Evolutionary conservation across 495 filamentous ascomycete species (phyloP).

Genomic region (Aspergillus heteromorphus): DNA sequence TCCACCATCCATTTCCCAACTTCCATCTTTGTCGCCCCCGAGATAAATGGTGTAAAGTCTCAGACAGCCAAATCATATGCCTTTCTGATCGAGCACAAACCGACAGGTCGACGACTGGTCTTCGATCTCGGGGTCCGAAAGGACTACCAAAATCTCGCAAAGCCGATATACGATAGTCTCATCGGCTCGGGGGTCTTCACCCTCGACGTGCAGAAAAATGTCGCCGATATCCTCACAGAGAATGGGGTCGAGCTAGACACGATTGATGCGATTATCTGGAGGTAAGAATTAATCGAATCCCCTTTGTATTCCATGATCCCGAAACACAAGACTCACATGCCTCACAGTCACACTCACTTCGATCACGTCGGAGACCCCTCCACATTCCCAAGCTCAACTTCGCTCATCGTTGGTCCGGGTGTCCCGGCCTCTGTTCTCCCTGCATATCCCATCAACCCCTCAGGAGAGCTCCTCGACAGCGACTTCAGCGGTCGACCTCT

Average conservation of each 20-base stretch:
- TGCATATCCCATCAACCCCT: background rate
- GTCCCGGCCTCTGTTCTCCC: background rate
- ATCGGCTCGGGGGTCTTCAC: background rate
- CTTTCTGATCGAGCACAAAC: background rate
- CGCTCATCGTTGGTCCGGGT: background rate
- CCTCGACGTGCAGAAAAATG: background rate
- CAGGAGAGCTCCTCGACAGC: background rate
- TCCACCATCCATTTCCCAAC: background rate
- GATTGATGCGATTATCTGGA: background rate
- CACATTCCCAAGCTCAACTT: background rate
- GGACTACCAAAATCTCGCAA: background rate
- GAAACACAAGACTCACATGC: background rate
- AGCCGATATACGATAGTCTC: background rate
- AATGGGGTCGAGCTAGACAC: background rate
- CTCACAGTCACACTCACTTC: background rate
- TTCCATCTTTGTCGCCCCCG: background rate
- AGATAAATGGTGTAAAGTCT: background rate
- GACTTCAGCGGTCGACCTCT: background rate
- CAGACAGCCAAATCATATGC: background rate
- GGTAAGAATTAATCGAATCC: background rate
- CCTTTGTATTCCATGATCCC: no score
- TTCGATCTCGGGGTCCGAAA: background rate
- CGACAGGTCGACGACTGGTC: background rate
- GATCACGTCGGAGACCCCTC: slow-evolving; percentile 1
- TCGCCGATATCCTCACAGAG: background rate